Evolutionary conservation across 768 basidiomycete species (phyloP).

Genomic region (Stropharia rugosoannulata): DNA sequence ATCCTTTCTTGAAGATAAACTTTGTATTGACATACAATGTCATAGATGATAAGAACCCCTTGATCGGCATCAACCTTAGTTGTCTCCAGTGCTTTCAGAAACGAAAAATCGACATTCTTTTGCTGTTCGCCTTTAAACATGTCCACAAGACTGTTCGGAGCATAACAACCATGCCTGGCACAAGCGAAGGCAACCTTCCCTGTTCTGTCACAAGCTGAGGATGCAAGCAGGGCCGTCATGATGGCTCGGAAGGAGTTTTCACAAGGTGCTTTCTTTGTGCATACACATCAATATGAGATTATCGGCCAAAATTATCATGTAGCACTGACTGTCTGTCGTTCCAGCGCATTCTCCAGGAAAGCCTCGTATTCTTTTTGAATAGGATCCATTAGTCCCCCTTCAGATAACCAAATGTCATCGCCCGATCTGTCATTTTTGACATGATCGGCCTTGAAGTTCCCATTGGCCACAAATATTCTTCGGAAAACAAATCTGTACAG

Average conservation of each 20-base stretch:
- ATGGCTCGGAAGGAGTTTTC: constrained; percentile 4
- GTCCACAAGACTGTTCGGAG: constrained; percentile 1
- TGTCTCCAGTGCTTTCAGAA: constrained; percentile 7
- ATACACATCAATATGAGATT: not conserved
- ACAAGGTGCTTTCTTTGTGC: constrained; percentile 3
- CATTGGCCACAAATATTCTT: constrained; percentile 9
- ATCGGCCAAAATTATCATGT: not conserved
- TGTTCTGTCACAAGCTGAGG: constrained; percentile 3
- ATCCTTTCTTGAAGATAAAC: constrained; percentile 7
- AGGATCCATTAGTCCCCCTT: constrained; percentile 3
- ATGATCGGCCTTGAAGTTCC: constrained; percentile 18
- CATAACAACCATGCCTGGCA: constrained; percentile 13
- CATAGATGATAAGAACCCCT: constrained; percentile 7
- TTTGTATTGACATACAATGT: constrained; percentile 17
- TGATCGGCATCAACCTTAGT: constrained; percentile 6
- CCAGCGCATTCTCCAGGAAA: not conserved
- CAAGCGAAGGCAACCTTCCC: constrained; percentile 16
- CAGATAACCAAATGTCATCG: constrained; percentile 10
- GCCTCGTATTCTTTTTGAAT: not conserved
- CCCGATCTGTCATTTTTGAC: not conserved
- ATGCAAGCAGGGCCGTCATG: not conserved
- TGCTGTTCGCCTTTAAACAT: constrained; percentile 12
- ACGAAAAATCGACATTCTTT: constrained; percentile 15
- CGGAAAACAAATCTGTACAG: not conserved
- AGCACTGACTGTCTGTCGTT: not conserved